Evolutionary conservation across 2,329 filamentous ascomycete genomes (phyloP), one percentile per base, ranked within the genome.

Genomic region (Aspergillus candidus): DNA sequence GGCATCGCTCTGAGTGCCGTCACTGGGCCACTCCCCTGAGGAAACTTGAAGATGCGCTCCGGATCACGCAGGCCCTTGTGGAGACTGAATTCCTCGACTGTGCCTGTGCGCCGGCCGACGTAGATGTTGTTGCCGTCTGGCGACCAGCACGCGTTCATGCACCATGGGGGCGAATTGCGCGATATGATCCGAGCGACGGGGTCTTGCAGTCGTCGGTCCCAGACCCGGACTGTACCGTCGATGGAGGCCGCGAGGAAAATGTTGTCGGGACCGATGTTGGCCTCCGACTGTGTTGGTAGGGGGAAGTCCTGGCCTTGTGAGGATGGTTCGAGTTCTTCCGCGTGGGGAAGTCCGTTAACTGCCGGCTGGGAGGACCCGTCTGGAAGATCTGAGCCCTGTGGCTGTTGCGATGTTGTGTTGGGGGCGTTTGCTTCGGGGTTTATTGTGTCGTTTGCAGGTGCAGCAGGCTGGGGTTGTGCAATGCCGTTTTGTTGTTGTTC

Each of bases 71-170:
- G 76, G 1, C 83, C 77, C 57, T 89, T 88, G 62, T 93, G 88
- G 13, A 98, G 74, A 58, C 82, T 88, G 67, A 86, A 98, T 67
- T 98, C 93, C 55, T 98, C 93, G 0, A 98, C 93, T 0, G 88
- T 94, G 40, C 88, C 80, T 65, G 97, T 97, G 46, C 93, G 78
- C 22, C 93, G 77, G 0, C 93, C 93, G 0, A 86, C 90, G 67
- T 95, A 98, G 57, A 98, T 90, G 66, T 81, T 88, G 67, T 97
- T 97, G 11, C 93, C 93, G 62, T 96, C 87, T 0, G 89, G 89
- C 43, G 86, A 91, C 93, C 93, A 98, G 70, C 89, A 95, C 1
- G 89, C 88, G 53, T 88, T 90, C 82, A 95, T 96, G 66, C 91
- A 97, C 91, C 91, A 98, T 0, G 91, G 93, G 1, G 93, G 91